Evolutionary conservation across 2,329 filamentous ascomycete genomes (phyloP).

Genomic region (Xylariaceae sp.): DNA sequence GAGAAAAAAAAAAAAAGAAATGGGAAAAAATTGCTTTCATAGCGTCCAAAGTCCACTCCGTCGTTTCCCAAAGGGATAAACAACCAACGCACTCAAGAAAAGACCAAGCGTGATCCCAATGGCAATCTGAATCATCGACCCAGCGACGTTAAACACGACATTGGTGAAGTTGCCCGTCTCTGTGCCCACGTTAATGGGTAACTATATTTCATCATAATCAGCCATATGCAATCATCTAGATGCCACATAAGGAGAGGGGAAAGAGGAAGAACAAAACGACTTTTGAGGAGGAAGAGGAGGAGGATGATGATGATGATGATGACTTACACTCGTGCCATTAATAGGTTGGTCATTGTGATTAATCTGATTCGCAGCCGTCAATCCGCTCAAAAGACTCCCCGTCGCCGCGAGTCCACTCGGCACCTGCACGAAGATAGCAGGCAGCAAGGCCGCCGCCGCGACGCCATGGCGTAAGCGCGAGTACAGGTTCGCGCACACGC

Average conservation of each 20-base stretch:
- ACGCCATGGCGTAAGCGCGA: constrained; percentile 53
- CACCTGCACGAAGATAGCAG: constrained; percentile 45
- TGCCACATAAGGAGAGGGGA: no score
- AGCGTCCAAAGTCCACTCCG: constrained; percentile 47
- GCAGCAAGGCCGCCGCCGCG: constrained; percentile 42
- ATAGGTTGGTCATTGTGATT: constrained; percentile 34
- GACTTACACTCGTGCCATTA: constrained; percentile 33
- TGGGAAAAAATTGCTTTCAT: constrained; percentile 21
- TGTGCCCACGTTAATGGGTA: constrained; percentile 17
- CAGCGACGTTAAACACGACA: constrained; percentile 42
- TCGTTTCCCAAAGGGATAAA: constrained; percentile 46
- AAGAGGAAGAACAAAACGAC: no score
- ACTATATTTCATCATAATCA: constrained; percentile 7
- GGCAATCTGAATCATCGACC: constrained; percentile 48
- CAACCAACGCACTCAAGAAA: constrained; percentile 43
- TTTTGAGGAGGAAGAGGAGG: no score
- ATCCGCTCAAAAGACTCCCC: constrained; percentile 41
- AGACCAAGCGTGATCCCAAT: constrained; percentile 48
- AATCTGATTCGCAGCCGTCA: constrained; percentile 40
- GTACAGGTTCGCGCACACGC: constrained; percentile 71
- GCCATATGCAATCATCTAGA: no score
- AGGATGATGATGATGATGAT: no score
- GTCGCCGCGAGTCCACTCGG: constrained; percentile 44
- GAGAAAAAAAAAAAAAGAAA: not conserved
- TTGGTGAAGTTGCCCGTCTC: constrained; percentile 33